phyloP scores from a whole-genome alignment of 805 yeast genomes.

The Saturnispora silvae region DNA sequence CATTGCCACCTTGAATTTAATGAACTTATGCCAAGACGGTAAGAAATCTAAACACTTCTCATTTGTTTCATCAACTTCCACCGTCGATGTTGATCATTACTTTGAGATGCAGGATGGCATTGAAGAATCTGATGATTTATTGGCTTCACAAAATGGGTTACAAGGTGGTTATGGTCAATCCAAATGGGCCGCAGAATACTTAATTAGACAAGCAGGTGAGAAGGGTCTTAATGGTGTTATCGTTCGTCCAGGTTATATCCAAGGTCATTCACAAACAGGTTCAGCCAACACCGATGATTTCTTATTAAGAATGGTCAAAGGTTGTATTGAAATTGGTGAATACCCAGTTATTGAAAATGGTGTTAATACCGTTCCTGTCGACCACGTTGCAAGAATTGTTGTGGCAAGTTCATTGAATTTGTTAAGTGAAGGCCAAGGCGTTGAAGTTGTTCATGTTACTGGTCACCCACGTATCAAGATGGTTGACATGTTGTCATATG shows the following conservation, averaged over 20 bases:
- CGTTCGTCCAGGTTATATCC: slow-evolving; percentile 92
- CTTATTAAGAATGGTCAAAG: slow-evolving; percentile 87
- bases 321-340: slow-evolving; percentile 77
- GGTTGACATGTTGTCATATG: slow-evolving; percentile 58
- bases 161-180: slow-evolving; percentile 95
- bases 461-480: slow-evolving; percentile 88
- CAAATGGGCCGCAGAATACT: slow-evolving; percentile 93
- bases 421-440: slow-evolving; percentile 40
- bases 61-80: slow-evolving; percentile 93
- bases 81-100: slow-evolving; percentile 76
- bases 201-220: slow-evolving; percentile 79
- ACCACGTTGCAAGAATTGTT: slow-evolving; percentile 89
- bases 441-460: slow-evolving; percentile 86
- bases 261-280: slow-evolving; percentile 78
- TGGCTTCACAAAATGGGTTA: slow-evolving; percentile 73
- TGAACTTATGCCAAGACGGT: slow-evolving; percentile 67
- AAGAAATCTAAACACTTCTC: slow-evolving; percentile 78
- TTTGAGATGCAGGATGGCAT: slow-evolving; percentile 72
- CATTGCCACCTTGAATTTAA: slow-evolving; percentile 71
- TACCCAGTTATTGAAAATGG: slow-evolving; percentile 80
- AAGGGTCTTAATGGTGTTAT: slow-evolving; percentile 82
- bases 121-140: slow-evolving; percentile 71
- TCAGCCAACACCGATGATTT: slow-evolving; percentile 95
- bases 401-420: slow-evolving; percentile 66
- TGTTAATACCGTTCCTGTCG: slow-evolving; percentile 96